Evolutionary conservation across 2,329 filamentous ascomycete species (phyloP).

Genomic region (Hymenoscyphus scutula): DNA sequence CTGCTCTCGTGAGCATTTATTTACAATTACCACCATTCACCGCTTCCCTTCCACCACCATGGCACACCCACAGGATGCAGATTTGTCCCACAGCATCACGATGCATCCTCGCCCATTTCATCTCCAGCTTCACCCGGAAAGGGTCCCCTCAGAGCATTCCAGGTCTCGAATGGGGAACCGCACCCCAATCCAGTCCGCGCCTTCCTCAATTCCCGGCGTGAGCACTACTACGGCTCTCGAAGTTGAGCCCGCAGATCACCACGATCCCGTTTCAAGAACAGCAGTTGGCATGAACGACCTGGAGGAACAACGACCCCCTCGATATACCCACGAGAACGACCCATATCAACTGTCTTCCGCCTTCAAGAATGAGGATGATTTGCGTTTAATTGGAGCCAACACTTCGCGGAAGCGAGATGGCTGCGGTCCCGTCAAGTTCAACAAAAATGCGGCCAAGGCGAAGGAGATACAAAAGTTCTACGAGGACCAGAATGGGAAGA

Average conservation of each 20-base stretch:
- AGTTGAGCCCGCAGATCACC: conserved; percentile 26
- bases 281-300: conserved; percentile 39
- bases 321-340: conserved; percentile 57
- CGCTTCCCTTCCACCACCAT: not conserved
- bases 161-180: conserved; percentile 23
- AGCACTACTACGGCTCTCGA: conserved; percentile 47
- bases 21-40: too few relatives aligned
- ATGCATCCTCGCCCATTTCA: conserved; percentile 36
- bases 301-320: conserved; percentile 38
- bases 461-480: conserved; percentile 73
- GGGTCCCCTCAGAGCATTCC: conserved; percentile 24
- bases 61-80: conserved; percentile 16
- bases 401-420: conserved; percentile 71
- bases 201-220: conserved; percentile 37
- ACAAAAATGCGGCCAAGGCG: conserved; percentile 40
- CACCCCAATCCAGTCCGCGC: conserved; percentile 27
- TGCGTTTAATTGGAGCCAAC: conserved; percentile 76
- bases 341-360: conserved; percentile 76
- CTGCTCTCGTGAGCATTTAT: conserved; percentile 3
- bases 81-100: conserved; percentile 34
- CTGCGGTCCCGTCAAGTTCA: conserved; percentile 38
- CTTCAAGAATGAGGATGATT: conserved; percentile 75
- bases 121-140: conserved; percentile 32
- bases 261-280: conserved; percentile 33
- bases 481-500: conserved; percentile 87